These are phyloP conservation scores for Crepidotus variabilis DNA, from an alignment of 768 basidiomycete genomes.

Conservation along the genomic window DNA sequence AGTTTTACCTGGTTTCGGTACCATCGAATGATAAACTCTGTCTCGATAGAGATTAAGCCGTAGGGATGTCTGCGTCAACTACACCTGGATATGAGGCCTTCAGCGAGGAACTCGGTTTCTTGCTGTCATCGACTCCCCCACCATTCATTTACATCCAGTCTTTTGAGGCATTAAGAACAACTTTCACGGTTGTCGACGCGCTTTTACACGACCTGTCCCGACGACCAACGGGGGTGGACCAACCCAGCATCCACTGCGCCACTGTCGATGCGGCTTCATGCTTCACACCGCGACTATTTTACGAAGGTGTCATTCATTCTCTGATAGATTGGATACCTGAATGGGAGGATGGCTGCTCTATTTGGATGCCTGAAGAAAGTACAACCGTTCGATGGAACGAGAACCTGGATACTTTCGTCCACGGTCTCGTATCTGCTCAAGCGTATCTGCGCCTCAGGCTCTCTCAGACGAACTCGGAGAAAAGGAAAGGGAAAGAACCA, in stretches of 20 bases:
- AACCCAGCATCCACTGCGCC: conserved; percentile 35
- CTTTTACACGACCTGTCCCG: conserved; percentile 26
- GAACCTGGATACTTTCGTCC: conserved; percentile 65
- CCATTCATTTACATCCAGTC: conserved; percentile 71
- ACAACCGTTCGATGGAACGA: conserved; percentile 49
- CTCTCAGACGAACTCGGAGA: conserved; percentile 3
- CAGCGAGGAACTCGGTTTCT: conserved; percentile 29
- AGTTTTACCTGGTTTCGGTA: too few species aligned
- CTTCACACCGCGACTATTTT: conserved; percentile 60
- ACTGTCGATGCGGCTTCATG: conserved; percentile 54
- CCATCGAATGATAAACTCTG: too few species aligned
- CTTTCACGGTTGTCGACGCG: conserved; percentile 37
- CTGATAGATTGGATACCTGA: conserved; percentile 51
- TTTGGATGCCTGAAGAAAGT: conserved; percentile 45
- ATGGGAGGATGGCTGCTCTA: conserved; percentile 60
- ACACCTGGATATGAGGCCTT: conserved; percentile 24
- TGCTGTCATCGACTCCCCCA: conserved; percentile 42
- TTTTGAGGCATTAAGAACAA: conserved; percentile 42
- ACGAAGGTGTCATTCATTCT: conserved; percentile 60
- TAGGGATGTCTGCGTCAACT: too few species aligned
- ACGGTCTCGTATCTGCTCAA: conserved; percentile 49
- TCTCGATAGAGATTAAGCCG: too few species aligned
- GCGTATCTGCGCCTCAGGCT: conserved; percentile 19
- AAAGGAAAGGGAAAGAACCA: conserved; percentile 29
- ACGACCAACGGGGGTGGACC: conserved; percentile 12